phyloP scores from a whole-genome alignment of 1,284 basidiomycete species.

The Paramarasmius palmivorus region DNA sequence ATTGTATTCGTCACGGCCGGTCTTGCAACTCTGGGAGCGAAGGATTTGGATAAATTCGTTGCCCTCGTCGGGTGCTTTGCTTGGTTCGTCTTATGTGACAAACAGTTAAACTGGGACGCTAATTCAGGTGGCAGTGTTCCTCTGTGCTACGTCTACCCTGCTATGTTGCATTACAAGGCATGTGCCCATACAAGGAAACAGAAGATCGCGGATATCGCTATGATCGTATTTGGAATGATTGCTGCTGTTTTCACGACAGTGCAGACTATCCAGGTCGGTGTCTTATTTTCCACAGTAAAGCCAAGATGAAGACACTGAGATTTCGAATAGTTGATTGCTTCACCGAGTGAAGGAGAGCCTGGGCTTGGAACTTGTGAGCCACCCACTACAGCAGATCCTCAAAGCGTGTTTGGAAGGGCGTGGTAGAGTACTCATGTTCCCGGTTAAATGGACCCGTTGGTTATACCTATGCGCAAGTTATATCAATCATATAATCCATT shows the following conservation, averaged over 20 bases:
- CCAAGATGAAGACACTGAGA: too few relatives aligned
- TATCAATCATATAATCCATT: too few relatives aligned
- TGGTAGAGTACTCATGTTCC: too few relatives aligned
- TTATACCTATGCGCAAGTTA: too few relatives aligned
- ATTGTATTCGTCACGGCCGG: constrained; percentile 77
- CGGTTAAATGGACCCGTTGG: too few relatives aligned
- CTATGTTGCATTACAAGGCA: constrained; percentile 91
- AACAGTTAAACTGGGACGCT: not conserved
- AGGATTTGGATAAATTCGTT: constrained; percentile 96
- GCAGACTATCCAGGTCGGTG: constrained; percentile 73
- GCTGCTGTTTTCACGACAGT: constrained; percentile 85
- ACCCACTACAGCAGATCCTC: too few relatives aligned
- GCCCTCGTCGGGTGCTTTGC: constrained; percentile 92
- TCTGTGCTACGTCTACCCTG: constrained; percentile 92
- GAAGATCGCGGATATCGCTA: constrained; percentile 73
- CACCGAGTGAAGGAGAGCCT: too few relatives aligned
- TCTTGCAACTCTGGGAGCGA: constrained; percentile 84
- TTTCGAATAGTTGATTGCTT: too few relatives aligned
- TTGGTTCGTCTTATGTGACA: constrained; percentile 66
- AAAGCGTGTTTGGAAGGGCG: too few relatives aligned
- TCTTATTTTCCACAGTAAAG: too few relatives aligned
- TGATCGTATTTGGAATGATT: constrained; percentile 83
- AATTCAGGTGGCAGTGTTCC: constrained; percentile 65
- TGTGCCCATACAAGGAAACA: constrained; percentile 74
- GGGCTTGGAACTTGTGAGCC: too few relatives aligned